Evolutionary conservation across 2,329 filamentous ascomycete species (phyloP).

Genomic region (Aspergillus spinulosporus): DNA sequence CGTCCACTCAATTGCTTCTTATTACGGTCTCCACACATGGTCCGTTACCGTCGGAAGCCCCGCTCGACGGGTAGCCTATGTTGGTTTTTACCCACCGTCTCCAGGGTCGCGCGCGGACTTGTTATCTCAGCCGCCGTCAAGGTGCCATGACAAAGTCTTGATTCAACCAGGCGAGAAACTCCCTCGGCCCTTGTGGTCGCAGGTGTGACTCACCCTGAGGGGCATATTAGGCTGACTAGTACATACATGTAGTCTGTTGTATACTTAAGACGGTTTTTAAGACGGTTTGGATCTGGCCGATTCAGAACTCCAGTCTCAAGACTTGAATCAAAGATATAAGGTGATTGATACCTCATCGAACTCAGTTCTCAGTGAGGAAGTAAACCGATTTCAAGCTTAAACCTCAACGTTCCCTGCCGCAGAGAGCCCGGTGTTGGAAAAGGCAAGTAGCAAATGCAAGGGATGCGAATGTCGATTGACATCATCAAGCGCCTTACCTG

Average conservation of each 20-base stretch:
- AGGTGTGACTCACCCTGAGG: slow-evolving; percentile 29
- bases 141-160: slow-evolving; percentile 30
- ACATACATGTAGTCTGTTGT: not conserved
- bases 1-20: slow-evolving; percentile 85
- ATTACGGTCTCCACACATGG: slow-evolving; percentile 85
- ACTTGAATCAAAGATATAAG: no score
- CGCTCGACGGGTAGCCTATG: slow-evolving; percentile 75
- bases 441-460: slow-evolving; percentile 5
- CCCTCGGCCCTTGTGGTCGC: slow-evolving; percentile 40
- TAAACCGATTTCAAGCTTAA: not conserved
- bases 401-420: not conserved
- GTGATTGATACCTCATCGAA: no score
- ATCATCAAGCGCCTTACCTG: slow-evolving; percentile 1
- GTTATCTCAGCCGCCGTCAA: slow-evolving; percentile 25
- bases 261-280: not conserved
- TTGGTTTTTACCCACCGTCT: slow-evolving; percentile 59
- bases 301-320: not conserved
- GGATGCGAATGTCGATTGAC: slow-evolving; percentile 7
- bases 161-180: slow-evolving; percentile 40
- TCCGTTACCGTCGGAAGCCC: slow-evolving; percentile 72
- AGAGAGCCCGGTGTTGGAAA: not conserved
- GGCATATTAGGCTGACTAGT: not conserved
- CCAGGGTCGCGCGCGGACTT: slow-evolving; percentile 30
- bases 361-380: not conserved
- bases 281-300: not conserved